A percentile compares a stretch with the other conserved stretches of the same genome.
Conservation (phyloP, 202 grass and related monocot genomes). For the Hordeum pubiflorum region DNA sequence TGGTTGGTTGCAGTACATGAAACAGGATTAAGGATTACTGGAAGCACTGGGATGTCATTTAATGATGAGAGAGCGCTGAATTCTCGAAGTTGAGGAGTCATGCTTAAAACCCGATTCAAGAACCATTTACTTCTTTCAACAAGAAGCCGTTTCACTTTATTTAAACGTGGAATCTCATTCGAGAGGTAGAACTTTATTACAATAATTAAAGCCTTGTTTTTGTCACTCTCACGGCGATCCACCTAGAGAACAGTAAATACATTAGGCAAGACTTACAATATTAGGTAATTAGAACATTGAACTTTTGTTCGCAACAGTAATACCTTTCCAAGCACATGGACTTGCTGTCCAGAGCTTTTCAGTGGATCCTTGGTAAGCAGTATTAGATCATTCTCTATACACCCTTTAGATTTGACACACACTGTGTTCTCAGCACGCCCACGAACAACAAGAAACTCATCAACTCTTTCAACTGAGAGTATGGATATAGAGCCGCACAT, state of each 20-base stretch:
- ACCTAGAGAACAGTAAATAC: conserved; percentile 50
- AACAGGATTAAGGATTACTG: conserved; percentile 73
- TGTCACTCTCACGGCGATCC: conserved; percentile 70
- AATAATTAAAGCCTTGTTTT: conserved; percentile 60
- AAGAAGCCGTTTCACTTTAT: conserved; percentile 78
- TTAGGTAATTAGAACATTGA: conserved; percentile 24
- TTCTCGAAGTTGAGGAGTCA: conserved; percentile 83
- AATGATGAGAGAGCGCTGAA: conserved; percentile 87
- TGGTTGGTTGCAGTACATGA: conserved; percentile 32
- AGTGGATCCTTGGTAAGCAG: conserved; percentile 75
- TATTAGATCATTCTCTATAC: conserved; percentile 84
- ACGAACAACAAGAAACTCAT: conserved; percentile 87
- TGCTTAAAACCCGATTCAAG: conserved; percentile 75
- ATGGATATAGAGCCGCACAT: conserved; percentile 57
- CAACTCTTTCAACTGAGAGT: conserved; percentile 86
- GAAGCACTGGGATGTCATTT: conserved; percentile 83
- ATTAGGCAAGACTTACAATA: conserved; percentile 7
- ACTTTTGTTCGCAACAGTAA: conserved; percentile 22
- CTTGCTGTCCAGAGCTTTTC: conserved; percentile 48
- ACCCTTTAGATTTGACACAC: conserved; percentile 49
- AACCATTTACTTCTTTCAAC: conserved; percentile 90
- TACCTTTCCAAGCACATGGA: conserved; percentile 93
- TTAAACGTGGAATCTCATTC: conserved; percentile 57
- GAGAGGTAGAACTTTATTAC: conserved; percentile 70
- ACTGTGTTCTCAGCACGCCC: conserved; percentile 62